These are phyloP conservation scores for Pichia californica DNA, from an alignment of 805 yeast genomes.

Conservation along the genomic window DNA sequence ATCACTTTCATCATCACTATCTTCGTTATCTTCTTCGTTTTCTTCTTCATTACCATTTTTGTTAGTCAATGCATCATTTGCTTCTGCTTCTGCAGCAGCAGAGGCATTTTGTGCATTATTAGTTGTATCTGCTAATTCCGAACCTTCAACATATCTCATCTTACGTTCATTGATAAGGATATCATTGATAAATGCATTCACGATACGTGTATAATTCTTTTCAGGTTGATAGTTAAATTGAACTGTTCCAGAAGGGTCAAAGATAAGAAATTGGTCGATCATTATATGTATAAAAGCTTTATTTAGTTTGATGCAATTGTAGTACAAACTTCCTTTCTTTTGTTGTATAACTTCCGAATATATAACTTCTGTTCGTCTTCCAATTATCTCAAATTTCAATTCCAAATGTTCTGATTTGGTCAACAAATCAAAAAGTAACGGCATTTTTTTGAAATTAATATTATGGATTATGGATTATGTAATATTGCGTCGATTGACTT, in stretches of 20 bases:
- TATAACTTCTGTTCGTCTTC: too few species aligned
- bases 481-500: too few species aligned
- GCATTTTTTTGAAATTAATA: too few species aligned
- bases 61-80: conserved; percentile 1
- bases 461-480: too few species aligned
- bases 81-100: conserved; percentile 6
- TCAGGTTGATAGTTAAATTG: conserved; percentile 39
- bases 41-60: not conserved
- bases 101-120: not conserved
- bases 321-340: too few species aligned
- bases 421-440: too few species aligned
- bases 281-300: too few species aligned
- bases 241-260: conserved; percentile 48
- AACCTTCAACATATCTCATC: conserved; percentile 20
- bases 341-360: too few species aligned
- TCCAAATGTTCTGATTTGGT: too few species aligned
- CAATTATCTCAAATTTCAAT: too few species aligned
- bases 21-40: conserved; percentile 6
- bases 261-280: conserved; percentile 45
- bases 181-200: conserved; percentile 44
- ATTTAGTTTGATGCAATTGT: too few species aligned
- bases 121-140: conserved; percentile 8
- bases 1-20: not conserved
- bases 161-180: conserved; percentile 38
- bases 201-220: conserved; percentile 33